A percentile compares a stretch with the other conserved stretches of the same genome.
These are phyloP conservation scores for Penicillium concentricum DNA, from an alignment of 2,329 filamentous ascomycete genomes.

Conservation along the genomic window DNA sequence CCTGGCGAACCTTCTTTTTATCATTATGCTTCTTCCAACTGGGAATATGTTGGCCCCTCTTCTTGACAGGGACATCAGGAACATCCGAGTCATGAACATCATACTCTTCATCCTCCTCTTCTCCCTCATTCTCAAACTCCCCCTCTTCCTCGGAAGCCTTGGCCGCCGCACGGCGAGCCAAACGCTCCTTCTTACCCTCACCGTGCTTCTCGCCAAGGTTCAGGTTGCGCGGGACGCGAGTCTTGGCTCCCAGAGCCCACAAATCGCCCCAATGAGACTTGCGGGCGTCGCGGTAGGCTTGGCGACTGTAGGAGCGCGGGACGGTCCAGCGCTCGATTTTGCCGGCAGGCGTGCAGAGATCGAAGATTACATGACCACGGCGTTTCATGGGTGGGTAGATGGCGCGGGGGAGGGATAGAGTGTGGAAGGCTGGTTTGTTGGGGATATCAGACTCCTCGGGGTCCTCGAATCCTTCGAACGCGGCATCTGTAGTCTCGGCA, in stretches of 20 bases:
- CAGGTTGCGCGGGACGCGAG: slow-evolving; percentile 62
- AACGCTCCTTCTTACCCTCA: slow-evolving; percentile 41
- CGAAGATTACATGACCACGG: slow-evolving; percentile 81
- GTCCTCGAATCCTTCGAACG: slow-evolving; percentile 71
- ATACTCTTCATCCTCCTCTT: slow-evolving; percentile 27
- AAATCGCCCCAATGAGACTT: slow-evolving; percentile 91
- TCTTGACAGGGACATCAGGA: slow-evolving; percentile 24
- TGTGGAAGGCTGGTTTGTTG: slow-evolving; percentile 36
- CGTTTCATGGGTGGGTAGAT: slow-evolving; percentile 83
- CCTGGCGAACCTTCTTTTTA: slow-evolving; percentile 45
- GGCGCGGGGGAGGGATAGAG: slow-evolving; percentile 73
- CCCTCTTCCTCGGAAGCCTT: slow-evolving; percentile 20
- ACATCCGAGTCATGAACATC: slow-evolving; percentile 21
- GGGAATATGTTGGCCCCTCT: slow-evolving; percentile 38
- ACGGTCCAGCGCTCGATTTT: slow-evolving; percentile 92
- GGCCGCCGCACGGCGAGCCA: slow-evolving; percentile 38
- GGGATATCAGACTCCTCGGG: slow-evolving; percentile 22
- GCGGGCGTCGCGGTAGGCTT: slow-evolving; percentile 87
- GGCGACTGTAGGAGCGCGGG: slow-evolving; percentile 73
- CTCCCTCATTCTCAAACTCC: slow-evolving; percentile 26
- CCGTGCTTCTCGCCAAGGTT: slow-evolving; percentile 56
- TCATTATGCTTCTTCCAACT: slow-evolving; percentile 46
- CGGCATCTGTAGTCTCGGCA: slow-evolving; percentile 58
- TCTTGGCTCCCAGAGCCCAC: slow-evolving; percentile 94
- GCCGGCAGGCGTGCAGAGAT: slow-evolving; percentile 84